Base-by-base conservation (phyloP, 208 protist species). In the Trypanosoma vivax region DNA sequence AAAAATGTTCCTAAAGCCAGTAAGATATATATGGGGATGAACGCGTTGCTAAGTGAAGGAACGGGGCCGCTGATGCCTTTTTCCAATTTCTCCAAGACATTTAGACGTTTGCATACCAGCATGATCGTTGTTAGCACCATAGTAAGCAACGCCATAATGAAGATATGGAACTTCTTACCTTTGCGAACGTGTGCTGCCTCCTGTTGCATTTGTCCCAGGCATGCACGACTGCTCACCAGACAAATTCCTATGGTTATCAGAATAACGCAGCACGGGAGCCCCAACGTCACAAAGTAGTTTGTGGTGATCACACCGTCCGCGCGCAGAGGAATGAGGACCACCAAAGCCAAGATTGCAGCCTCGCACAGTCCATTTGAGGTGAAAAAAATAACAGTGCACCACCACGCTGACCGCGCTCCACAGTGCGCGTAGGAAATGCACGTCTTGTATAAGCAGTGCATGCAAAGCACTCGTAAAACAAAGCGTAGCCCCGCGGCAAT, bases 211-310 rank as follows among this genome's bases (percentile, higher is more conserved):
- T 39, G 18, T 18, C 18, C 18, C n/a, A 43, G 24, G 13, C 14
- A 43, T 2, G 54, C 37, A 2, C 28, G 47, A 11, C 39, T 25
- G 3, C 9, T 28, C 1, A 64, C 1, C n/a, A 48, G 16, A 25
- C 83, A 68, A 7, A 85, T 34, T 37, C 79, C 23, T 19, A 73
- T n/a, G 24, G 75, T 51, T 16, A 49, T 58, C n/a, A 45, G 45
- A 14, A 39, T 43, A 1, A 76, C 52, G 49, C 70, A 87, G 34
- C 72, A 64, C 0, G 83, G 83, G 2, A 88, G 13, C 4, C 70
- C 76, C 6, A 90, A 55, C 24, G 84, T 64, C 14, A 88, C 34
- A 50, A 83, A 88, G 59, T 80, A 90, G 69, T 86, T 76, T 19
- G 46, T 76, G 6, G 58, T 78, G 33, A 90, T 87, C 7, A 60